Evolutionary conservation across 2,329 filamentous ascomycete genomes (phyloP), one percentile per base, ranked within the genome.

Genomic region (Sclerotinia trifoliorum): DNA sequence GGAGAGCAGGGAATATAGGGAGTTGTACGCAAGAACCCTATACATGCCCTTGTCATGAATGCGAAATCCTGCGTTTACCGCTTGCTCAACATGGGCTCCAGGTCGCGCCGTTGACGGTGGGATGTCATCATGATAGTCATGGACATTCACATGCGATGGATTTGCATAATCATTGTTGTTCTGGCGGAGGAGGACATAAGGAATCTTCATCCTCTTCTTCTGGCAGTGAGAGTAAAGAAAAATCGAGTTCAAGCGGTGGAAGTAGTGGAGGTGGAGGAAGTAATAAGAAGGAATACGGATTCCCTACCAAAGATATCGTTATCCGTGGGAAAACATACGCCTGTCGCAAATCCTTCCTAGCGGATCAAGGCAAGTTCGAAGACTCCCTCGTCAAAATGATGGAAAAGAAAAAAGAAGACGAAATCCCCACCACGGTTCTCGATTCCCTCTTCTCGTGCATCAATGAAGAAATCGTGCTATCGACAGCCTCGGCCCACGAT

Each of bases 281-380:
- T 32, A 63, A 51, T 17, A 55, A n/a, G 39, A 39, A 56, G 44
- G 63, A 70, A 19, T 72, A 70, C 26, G 63, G 70, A 19, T 72
- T 71, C 58, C 71, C 73, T n/a, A 75, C 71, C 5, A 75, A 74
- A 65, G 73, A 75, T 26, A 70, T 77, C 39, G 67, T 70, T 2
- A 54, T 77, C 7, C 71, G 75, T 17, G 73, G 72, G 1, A 73
- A 73, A 66, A 67, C 70, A 2, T 72, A 73, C 57, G n/a, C 68
- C 11, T 67, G 75, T 0, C 73, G 75, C 10, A 69, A 71, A 42
- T 68, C 64, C n/a, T 77, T 73, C 56, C 70, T 76, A 0, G 24
- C 57, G 17, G 75, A 77, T 13, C 44, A 57, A 13, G 48, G 52
- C 1, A 77, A 76, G 46, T 75, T 77, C 67, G 75, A 76, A 51